Percentiles rank a stretch among this genome's conserved stretches.
These are phyloP conservation scores for Alternaria viburni DNA, from an alignment of 2,329 filamentous ascomycete genomes.

Conservation along the genomic window DNA sequence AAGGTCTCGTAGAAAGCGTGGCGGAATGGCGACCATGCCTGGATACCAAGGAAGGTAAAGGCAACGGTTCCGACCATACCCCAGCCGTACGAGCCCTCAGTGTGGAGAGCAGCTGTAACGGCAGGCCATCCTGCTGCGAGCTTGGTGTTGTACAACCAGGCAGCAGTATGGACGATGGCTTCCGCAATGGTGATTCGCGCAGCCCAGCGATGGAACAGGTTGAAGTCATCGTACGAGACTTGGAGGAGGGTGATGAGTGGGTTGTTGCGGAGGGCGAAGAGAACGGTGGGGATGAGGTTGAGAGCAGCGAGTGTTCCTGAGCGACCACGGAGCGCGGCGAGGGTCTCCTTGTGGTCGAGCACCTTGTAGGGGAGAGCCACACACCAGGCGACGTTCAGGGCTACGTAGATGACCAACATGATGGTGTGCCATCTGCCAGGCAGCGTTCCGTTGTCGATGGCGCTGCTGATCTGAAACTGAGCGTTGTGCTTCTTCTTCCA, in stretches of 20 bases:
- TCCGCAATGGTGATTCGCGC: conserved; percentile 76
- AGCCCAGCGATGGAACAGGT: conserved; percentile 84
- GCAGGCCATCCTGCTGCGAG: conserved; percentile 67
- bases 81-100: conserved; percentile 68
- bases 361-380: conserved; percentile 67
- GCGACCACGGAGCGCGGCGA: conserved; percentile 84
- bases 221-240: conserved; percentile 96
- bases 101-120: conserved; percentile 60
- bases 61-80: conserved; percentile 66
- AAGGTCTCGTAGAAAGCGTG: conserved; percentile 99
- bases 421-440: conserved; percentile 79
- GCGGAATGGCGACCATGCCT: conserved; percentile 78
- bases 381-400: conserved; percentile 79
- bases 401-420: conserved; percentile 71
- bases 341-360: conserved; percentile 60
- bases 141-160: conserved; percentile 73
- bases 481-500: conserved; percentile 77
- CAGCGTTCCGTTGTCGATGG: conserved; percentile 75
- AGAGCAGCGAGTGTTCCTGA: conserved; percentile 82
- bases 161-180: conserved; percentile 71
- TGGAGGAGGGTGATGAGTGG: conserved; percentile 80
- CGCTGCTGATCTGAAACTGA: conserved; percentile 71
- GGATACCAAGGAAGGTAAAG: conserved; percentile 70
- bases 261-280: conserved; percentile 92
- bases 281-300: conserved; percentile 90